Base-by-base conservation (phyloP, 345 rosid genomes). In the Cardamine chenopodiifolia region DNA sequence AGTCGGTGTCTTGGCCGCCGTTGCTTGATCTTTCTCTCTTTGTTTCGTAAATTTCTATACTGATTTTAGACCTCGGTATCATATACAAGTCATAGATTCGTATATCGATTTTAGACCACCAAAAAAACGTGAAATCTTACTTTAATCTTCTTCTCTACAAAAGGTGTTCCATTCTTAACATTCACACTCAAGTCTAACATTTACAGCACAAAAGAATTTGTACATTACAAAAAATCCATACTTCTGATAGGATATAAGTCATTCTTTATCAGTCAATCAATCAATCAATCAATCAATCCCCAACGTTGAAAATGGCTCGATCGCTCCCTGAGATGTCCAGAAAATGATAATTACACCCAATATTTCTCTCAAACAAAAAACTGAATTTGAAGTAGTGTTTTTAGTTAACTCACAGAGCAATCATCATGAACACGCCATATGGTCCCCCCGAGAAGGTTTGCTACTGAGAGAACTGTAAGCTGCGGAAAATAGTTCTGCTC, bases 341-440 rank as follows among this genome's bases (percentile, higher is more conserved):
- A 47, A 14, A 66, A 3, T 13, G 44, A 29, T 18, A 61, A 74
- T 80, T n/a, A 83, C 73, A 68, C 10, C 15, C 18, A 58, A 18
- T 53, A 13, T 42, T 13, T 20, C 22, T 61, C 37, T 26, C 3
- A 62, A 54, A 2, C 26, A 53, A 9, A 58, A 26, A 26, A 42
- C 8, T 26, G 39, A 5, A 61, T 54, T 59, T 68, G 53, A 62
- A 53, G 45, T 29, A n/a, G 54, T 7, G 75, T 79, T 40, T 77
- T 37, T 37, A 54, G 75, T 73, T 70, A 78, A 86, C 97, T 88
- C 78, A 94, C 98, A 40, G 97, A 83, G 82, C 88, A 88, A 81
- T 94, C 97, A 83, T 94, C 97, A 53, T 94, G 93, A 77, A 91
- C 97, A 47, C 92, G 98, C 98, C 98, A 94, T 62, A 94, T 88